Conservation (phyloP, 2,329 filamentous ascomycete genomes). For the Botrytis fabae region DNA sequence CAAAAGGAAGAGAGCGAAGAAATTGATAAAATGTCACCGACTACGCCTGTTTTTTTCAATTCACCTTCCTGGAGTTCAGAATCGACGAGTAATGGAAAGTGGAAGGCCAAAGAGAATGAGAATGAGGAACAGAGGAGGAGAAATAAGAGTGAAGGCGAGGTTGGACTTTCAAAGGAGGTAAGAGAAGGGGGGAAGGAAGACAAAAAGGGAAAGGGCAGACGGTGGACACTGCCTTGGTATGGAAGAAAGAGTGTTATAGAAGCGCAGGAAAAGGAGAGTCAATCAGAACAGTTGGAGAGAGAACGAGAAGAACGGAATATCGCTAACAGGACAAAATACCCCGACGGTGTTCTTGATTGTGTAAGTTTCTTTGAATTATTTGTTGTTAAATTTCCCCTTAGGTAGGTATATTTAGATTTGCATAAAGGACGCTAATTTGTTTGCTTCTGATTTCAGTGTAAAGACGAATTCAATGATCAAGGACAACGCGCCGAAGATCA, state of each 20-base stretch:
- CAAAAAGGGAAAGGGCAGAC: background rate
- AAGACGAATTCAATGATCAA: slow-evolving; percentile 1
- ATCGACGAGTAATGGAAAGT: no score
- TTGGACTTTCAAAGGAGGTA: background rate
- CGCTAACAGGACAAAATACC: background rate
- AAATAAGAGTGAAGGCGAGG: background rate
- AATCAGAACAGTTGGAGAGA: background rate
- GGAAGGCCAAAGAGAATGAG: background rate
- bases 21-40: background rate
- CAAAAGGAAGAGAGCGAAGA: background rate
- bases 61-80: background rate
- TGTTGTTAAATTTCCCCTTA: background rate
- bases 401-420: background rate
- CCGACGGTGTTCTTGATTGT: background rate
- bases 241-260: background rate
- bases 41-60: background rate
- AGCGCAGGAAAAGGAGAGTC: background rate
- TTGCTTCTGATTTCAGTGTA: background rate
- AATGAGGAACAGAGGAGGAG: background rate
- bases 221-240: background rate
- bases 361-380: background rate
- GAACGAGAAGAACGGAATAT: background rate
- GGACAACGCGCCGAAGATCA: background rate
- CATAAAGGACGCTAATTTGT: background rate
- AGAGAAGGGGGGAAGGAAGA: background rate